A percentile compares a stretch with the other conserved stretches of the same genome.
Evolutionary conservation across 2,329 filamentous ascomycete species (phyloP).

Genomic region (Fusarium caatingaense): DNA sequence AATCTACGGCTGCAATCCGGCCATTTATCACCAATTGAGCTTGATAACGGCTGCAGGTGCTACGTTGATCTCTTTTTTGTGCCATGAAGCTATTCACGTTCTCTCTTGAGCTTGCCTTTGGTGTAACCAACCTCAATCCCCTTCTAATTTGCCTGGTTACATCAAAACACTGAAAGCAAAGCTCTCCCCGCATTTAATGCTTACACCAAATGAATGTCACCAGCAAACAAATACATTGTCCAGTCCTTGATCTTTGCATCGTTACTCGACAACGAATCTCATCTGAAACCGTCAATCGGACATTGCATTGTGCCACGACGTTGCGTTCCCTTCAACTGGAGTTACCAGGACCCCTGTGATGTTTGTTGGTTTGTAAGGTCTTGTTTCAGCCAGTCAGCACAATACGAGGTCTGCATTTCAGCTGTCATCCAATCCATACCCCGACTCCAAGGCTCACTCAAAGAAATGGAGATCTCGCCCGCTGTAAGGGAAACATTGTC

Average conservation of each 20-base stretch:
- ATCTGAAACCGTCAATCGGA: constrained; percentile 3
- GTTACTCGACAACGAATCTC: constrained; percentile 18
- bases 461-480: not conserved
- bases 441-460: not conserved
- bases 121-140: constrained; percentile 20
- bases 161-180: constrained; percentile 16
- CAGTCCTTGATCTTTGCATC: not conserved
- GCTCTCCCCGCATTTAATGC: constrained; percentile 10
- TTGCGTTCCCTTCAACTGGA: constrained; percentile 22
- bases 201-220: constrained; percentile 13
- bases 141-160: constrained; percentile 20
- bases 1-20: constrained; percentile 32
- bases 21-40: constrained; percentile 30
- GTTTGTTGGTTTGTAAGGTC: not conserved
- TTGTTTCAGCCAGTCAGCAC: constrained; percentile 6
- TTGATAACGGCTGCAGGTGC: constrained; percentile 25
- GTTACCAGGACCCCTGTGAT: not conserved
- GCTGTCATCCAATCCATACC: not conserved
- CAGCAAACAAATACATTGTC: not conserved
- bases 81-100: constrained; percentile 24
- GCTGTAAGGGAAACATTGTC: not conserved
- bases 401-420: not conserved
- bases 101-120: not conserved
- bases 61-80: constrained; percentile 11
- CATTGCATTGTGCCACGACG: constrained; percentile 20